phyloP scores from a whole-genome alignment of 176 grass and related monocot genomes.

The Carex myosuroides region DNA sequence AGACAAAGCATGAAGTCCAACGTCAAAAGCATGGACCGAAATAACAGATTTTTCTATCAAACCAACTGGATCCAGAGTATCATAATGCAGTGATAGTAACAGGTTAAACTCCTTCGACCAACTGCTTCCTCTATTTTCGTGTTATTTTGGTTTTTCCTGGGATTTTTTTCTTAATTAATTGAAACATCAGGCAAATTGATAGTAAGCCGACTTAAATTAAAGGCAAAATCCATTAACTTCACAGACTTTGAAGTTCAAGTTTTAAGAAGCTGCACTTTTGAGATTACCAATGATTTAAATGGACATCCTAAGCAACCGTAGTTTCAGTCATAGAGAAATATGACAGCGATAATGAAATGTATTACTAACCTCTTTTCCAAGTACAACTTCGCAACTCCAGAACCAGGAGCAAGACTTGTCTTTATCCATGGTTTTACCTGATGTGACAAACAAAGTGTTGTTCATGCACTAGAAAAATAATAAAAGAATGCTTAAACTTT shows the following conservation, averaged over 20 bases:
- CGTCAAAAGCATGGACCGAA: neutral
- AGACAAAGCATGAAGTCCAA: slow-evolving; percentile 4
- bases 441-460: slow-evolving; percentile 20
- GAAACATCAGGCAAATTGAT: neutral
- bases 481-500: neutral
- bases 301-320: neutral
- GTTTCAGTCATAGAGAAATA: neutral
- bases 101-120: neutral
- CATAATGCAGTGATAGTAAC: neutral
- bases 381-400: slow-evolving; percentile 91
- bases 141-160: neutral
- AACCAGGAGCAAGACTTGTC: slow-evolving; percentile 95
- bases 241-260: neutral
- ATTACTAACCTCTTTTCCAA: slow-evolving; percentile 65
- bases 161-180: neutral
- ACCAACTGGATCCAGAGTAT: neutral
- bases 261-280: neutral
- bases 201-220: neutral
- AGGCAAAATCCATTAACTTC: neutral
- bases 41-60: neutral
- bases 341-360: neutral
- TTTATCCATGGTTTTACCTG: slow-evolving; percentile 99
- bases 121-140: neutral
- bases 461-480: neutral
- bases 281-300: neutral